Conservation (phyloP, 2,329 filamentous ascomycete genomes). For the Chrysosporium queenslandicum region DNA sequence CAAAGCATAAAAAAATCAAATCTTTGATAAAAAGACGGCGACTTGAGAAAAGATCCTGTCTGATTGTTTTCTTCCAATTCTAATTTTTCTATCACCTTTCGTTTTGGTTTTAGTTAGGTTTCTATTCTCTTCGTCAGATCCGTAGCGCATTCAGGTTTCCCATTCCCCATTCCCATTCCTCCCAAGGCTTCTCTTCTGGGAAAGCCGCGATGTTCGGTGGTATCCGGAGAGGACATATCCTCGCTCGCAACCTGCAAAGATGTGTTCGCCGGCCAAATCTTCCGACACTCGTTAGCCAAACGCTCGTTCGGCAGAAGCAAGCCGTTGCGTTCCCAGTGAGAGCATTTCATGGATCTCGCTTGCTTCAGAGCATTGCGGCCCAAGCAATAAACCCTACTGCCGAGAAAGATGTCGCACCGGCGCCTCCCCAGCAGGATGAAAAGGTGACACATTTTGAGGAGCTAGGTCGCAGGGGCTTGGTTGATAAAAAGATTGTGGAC, state of each 20-base stretch:
- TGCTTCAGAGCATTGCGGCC: constrained; percentile 21
- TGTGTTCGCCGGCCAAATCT: constrained; percentile 25
- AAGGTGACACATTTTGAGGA: constrained; percentile 33
- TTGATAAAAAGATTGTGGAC: constrained; percentile 56
- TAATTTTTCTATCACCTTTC: neutral
- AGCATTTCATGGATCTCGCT: constrained; percentile 27
- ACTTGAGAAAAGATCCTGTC: neutral
- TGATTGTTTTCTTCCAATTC: constrained; percentile 4
- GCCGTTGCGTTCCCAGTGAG: constrained; percentile 19
- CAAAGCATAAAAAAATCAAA: neutral
- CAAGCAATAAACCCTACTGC: constrained; percentile 20
- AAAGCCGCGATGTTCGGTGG: constrained; percentile 29
- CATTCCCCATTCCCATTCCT: neutral
- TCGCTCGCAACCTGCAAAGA: constrained; percentile 30
- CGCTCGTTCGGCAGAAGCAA: constrained; percentile 21
- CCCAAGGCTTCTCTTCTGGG: neutral
- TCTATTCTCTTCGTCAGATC: too few relatives aligned
- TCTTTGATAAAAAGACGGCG: neutral
- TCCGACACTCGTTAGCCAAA: constrained; percentile 20
- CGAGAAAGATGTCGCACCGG: neutral
- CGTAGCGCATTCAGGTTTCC: neutral
- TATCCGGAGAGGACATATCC: constrained; percentile 31
- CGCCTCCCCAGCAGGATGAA: constrained; percentile 12
- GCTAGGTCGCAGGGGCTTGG: constrained; percentile 32
- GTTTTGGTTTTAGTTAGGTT: too few relatives aligned